Evolutionary conservation across 2,329 filamentous ascomycete genomes (phyloP).

Genomic region (Colletotrichum sp.): DNA sequence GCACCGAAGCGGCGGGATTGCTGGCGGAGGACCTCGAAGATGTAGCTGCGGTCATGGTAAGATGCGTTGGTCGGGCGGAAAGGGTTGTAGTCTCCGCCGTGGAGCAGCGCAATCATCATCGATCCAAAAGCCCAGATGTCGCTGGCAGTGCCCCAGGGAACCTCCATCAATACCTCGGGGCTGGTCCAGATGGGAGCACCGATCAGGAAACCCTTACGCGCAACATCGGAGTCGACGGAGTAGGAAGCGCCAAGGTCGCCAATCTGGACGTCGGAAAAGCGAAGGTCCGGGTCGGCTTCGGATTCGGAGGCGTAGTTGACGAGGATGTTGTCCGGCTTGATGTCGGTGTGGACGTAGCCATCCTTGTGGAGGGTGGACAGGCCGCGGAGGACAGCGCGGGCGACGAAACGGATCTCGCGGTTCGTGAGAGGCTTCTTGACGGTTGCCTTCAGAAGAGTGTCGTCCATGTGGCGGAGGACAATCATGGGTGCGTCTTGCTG

Average conservation of each 20-base stretch:
- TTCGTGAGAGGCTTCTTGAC: conserved; percentile 20
- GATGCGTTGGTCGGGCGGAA: conserved; percentile 15
- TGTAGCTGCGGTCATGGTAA: conserved; percentile 18
- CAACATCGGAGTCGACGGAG: conserved; percentile 14
- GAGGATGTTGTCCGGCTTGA: conserved; percentile 19
- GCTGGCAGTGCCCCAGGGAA: conserved; percentile 62
- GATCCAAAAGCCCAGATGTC: conserved; percentile 89
- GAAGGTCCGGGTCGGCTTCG: conserved; percentile 15
- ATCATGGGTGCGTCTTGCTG: conserved; percentile 21
- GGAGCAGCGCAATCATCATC: conserved; percentile 44
- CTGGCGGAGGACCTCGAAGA: conserved; percentile 19
- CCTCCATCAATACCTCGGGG: conserved; percentile 18
- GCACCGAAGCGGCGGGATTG: conserved; percentile 15
- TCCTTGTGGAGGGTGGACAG: conserved; percentile 18
- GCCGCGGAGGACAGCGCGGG: conserved; percentile 15
- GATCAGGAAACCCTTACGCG: conserved; percentile 12
- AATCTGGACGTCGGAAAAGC: conserved; percentile 19
- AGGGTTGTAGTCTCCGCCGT: conserved; percentile 19
- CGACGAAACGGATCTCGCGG: conserved; percentile 19
- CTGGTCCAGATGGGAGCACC: conserved; percentile 19
- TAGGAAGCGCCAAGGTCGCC: conserved; percentile 16
- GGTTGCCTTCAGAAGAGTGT: conserved; percentile 15
- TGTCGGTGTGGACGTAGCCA: conserved; percentile 16
- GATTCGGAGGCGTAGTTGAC: conserved; percentile 12
- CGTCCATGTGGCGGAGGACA: conserved; percentile 18